Evolutionary conservation across 305 asterid species (phyloP).

Genomic region (Galium porrigens): DNA sequence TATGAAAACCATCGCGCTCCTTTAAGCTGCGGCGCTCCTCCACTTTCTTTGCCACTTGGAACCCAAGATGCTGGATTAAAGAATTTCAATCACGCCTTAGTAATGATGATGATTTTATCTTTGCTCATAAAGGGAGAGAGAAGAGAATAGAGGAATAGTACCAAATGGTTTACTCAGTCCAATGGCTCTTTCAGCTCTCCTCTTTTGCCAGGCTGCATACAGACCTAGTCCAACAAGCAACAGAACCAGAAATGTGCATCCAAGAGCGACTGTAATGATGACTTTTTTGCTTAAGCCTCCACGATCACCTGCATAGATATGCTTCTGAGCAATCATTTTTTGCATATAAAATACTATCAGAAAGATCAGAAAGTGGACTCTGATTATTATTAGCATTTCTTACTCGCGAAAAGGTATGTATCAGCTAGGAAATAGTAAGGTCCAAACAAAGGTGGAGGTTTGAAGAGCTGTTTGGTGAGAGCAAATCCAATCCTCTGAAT

Average conservation of each 20-base stretch:
- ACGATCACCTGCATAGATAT: constrained; percentile 32
- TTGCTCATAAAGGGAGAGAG: not conserved
- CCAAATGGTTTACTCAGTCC: constrained; percentile 79
- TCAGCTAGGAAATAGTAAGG: constrained; percentile 77
- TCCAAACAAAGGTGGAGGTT: constrained; percentile 76
- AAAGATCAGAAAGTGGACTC: too few species aligned
- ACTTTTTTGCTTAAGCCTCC: constrained; percentile 36
- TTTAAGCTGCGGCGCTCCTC: constrained; percentile 89
- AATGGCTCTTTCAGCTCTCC: constrained; percentile 77
- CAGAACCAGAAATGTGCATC: constrained; percentile 45
- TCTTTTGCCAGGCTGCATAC: constrained; percentile 68
- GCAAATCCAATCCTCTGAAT: constrained; percentile 69
- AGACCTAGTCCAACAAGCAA: constrained; percentile 48
- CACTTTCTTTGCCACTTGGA: constrained; percentile 73
- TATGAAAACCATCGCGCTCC: constrained; percentile 93
- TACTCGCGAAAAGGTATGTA: constrained; percentile 66
- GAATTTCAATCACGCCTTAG: not conserved
- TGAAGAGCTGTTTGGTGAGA: constrained; percentile 69
- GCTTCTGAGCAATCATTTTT: constrained; percentile 1
- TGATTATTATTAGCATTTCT: not conserved
- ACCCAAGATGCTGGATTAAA: constrained; percentile 62
- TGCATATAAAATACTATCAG: not conserved
- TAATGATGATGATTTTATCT: not conserved
- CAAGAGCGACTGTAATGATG: constrained; percentile 48
- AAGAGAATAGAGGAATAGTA: constrained; percentile 11